Evolutionary conservation across 805 yeast genomes (phyloP), one percentile per base, ranked within the genome.

Genomic region (Yarrowia sp.): DNA sequence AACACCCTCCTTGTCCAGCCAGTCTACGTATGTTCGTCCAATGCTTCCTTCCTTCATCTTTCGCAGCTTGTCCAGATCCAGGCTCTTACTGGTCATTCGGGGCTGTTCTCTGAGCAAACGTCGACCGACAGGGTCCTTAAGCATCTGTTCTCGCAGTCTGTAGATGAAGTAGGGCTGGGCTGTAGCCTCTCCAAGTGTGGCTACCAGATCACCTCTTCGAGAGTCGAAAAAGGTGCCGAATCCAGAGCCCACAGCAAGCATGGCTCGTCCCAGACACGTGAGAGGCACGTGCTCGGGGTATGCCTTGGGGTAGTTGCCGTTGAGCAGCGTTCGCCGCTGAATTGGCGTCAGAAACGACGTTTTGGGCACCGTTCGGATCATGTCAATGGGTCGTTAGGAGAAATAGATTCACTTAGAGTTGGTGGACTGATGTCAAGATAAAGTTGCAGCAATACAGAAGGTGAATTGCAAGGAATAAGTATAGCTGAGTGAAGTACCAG

Each of bases 1-100:
- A 0, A 91, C 97, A 1, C 94, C 92, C 77, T 95, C 98, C 56
- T 86, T 83, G 68, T 88, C 89, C 16, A 92, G 82, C 97, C 97
- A 92, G 49, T 83, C 81, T 50, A 89, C 83, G 76, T 92, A 95
- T n/a, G 89, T 86, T 66, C 84, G 80, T 1, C 98, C 99, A 49
- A 95, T 79, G 0, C 97, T 84, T 72, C 87, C 87, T 19, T 80
- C 80, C 0, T 97, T 95, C 67, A 89, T 80, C 42, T 78, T 72
- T 45, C 87, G 79, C 68, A 94, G 80, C 53, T 86, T 77, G 8
- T 84, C 89, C 72, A 90, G 80, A 72, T 92, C 82, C 55, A 95
- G 80, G 1, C 91, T 83, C 1, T 86, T 84, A 0, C 92, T 85
- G 1, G 95, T 91, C 71, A 95, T 90, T 68, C 95, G 80, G 0